Evolutionary conservation across 148 eudicot genomes (phyloP), one percentile per base, ranked within the genome.

Genomic region (Spergularia marina): DNA sequence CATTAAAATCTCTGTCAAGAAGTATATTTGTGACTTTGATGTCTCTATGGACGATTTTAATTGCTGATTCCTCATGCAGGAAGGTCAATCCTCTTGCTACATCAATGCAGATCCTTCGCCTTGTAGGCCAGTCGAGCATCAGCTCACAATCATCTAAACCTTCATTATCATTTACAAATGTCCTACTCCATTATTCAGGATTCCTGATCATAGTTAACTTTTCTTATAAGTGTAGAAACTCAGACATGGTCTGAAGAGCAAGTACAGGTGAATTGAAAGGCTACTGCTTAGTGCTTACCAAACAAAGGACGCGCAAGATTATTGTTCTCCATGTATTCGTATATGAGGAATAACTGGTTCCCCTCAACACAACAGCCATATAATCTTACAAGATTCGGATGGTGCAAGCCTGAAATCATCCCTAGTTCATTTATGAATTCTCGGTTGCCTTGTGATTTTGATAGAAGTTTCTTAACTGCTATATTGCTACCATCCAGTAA

Each of bases 381-480:
- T 23, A 82, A 56, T 53, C 65, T 68, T 25, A 82, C 81, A 23
- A 77, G 84, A 65, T 78, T 78, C 1, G 81, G 81, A 54, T 82
- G 84, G 8, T 71, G 65, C 61, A 81, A 53, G 30, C 72, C 64
- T 59, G 84, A 77, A 25, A 81, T 81, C 21, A 81, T 53, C 14
- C 81, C 84, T 53, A 82, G 65, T 75, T 82, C 84, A 70, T 70
- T 74, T 36, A 77, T 41, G 66, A 82, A 82, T 69, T 82, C 81
- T 63, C 81, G 64, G 40, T 63, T 73, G 17, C 81, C 84, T 70
- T 82, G 84, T 12, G 79, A 77, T 21, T 54, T 82, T 4, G 81
- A 23, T 21, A 74, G 67, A 13, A 82, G 81, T 65, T 73, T 77
- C 65, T 81, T 82, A 53, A 82, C 84, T 21, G 84, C 84, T 15